phyloP scores from a whole-genome alignment of 2,329 filamentous ascomycete genomes.

The Lomentospora prolificans region DNA sequence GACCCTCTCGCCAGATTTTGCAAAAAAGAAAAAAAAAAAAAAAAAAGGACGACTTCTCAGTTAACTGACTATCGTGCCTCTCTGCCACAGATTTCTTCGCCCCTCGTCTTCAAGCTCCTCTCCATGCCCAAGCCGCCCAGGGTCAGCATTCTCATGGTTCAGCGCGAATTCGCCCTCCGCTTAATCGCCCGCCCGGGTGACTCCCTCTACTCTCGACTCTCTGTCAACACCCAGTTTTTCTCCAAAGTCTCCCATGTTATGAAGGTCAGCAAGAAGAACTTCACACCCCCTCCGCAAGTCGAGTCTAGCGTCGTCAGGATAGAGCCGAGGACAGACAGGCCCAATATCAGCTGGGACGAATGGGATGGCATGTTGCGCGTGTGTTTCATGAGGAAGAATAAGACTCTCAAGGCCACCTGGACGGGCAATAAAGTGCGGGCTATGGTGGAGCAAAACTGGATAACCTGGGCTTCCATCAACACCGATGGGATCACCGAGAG shows the following conservation, averaged over 20 bases:
- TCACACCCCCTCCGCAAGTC: conserved; percentile 87
- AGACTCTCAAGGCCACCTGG: conserved; percentile 74
- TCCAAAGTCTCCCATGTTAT: conserved; percentile 60
- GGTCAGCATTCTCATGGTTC: conserved; percentile 87
- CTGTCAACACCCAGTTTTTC: conserved; percentile 88
- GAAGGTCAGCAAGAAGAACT: conserved; percentile 95
- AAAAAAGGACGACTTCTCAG: too few relatives aligned
- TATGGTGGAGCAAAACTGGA: conserved; percentile 79
- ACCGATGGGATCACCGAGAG: conserved; percentile 65
- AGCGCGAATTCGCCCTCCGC: conserved; percentile 86
- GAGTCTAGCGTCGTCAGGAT: conserved; percentile 86
- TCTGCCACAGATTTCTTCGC: conserved; percentile 89
- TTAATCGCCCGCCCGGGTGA: conserved; percentile 83
- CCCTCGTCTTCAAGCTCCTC: conserved; percentile 83
- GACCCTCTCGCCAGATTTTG: not conserved
- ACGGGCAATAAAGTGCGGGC: conserved; percentile 69
- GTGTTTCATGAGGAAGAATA: conserved; percentile 66
- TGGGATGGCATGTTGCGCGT: conserved; percentile 88
- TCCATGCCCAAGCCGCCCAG: conserved; percentile 72
- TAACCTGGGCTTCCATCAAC: conserved; percentile 82
- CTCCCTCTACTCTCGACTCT: conserved; percentile 80
- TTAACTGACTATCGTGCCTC: too few relatives aligned
- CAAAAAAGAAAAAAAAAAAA: too few relatives aligned
- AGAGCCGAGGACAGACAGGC: conserved; percentile 70
- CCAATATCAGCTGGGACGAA: conserved; percentile 86